Evolutionary conservation across 1,139 yeast species (phyloP), one percentile per base, ranked within the genome.

Genomic region (Geotrichum cucujoidarum): DNA sequence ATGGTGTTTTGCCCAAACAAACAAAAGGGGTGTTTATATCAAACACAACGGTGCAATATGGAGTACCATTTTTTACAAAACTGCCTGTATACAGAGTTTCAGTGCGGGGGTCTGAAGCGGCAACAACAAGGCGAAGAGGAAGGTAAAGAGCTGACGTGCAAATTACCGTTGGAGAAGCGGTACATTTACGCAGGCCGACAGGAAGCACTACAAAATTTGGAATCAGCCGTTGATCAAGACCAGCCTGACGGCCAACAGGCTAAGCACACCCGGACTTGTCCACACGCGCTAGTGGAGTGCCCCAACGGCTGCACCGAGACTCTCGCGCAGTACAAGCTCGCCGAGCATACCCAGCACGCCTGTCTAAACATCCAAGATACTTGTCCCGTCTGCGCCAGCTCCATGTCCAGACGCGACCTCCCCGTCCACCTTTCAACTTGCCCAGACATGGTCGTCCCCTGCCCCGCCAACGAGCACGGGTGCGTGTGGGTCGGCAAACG

Each of bases 1-100:
- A 67, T 70, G 47, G 85, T 81, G 0, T 64, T 60, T 42, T 83
- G 89, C 58, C 70, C 81, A 46, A 77, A 78, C 56, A 49, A 59
- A 11, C 67, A 64, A 32, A 60, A 82, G 43, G 89, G 88, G 0
- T 82, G 89, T 60, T 62, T 56, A 1, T 77, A 81, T 80, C 58
- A 56, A 2, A 84, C 83, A 2, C 70, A 77, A 52, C 66, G 87
- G 25, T 81, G 88, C 84, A 74, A 77, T 48, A 57, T 81, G 5
- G 75, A 74, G 41, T 72, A 69, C 40, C 89, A 82, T 62, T 66
- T 78, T 2, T 43, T 65, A 6, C 61, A 63, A 1, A 77, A 72
- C 22, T 82, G 89, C 61, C 73, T 64, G 6, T 73, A 63, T 56
- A 78, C 82, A 0, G 73, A 76, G 2, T 77, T 81, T 0, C 51